phyloP scores from a whole-genome alignment of 2,329 filamentous ascomycete genomes.

The Eurotiales sp. region DNA sequence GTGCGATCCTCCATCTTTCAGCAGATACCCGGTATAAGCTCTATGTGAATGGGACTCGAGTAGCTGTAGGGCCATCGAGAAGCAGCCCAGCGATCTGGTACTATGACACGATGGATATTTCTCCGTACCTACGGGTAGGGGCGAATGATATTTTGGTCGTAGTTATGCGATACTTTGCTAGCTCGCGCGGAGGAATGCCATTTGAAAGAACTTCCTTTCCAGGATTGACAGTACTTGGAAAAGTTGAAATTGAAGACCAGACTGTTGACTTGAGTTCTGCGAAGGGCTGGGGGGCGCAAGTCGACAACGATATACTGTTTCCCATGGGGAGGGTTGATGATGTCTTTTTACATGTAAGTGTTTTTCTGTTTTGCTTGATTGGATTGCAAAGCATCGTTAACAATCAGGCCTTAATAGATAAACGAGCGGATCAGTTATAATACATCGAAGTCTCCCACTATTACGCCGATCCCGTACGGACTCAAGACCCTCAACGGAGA shows the following conservation, averaged over 20 bases:
- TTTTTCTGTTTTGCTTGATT: too few relatives aligned
- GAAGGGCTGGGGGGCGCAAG: constrained; percentile 18
- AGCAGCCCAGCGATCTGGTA: constrained; percentile 33
- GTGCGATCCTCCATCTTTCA: background rate
- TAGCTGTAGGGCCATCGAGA: constrained; percentile 36
- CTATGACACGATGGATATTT: constrained; percentile 29
- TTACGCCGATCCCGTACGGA: constrained; percentile 24
- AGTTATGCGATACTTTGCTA: constrained; percentile 27
- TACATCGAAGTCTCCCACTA: background rate
- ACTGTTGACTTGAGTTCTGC: constrained; percentile 16
- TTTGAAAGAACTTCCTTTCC: constrained; percentile 27
- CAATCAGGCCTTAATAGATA: background rate
- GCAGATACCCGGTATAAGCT: constrained; percentile 46
- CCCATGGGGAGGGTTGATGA: constrained; percentile 32
- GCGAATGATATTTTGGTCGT: constrained; percentile 22
- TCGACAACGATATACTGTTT: constrained; percentile 22
- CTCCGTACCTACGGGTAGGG: constrained; percentile 20
- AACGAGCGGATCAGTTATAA: constrained; percentile 1
- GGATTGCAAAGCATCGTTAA: too few relatives aligned
- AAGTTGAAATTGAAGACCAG: constrained; percentile 14
- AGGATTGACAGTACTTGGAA: constrained; percentile 27
- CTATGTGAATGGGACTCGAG: constrained; percentile 34
- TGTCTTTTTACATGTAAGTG: constrained; percentile 39
- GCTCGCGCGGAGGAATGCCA: constrained; percentile 26
- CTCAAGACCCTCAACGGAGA: constrained; percentile 38